Base-by-base conservation (phyloP, 73 alveolate genomes). In the Paramecium octaurelia region DNA sequence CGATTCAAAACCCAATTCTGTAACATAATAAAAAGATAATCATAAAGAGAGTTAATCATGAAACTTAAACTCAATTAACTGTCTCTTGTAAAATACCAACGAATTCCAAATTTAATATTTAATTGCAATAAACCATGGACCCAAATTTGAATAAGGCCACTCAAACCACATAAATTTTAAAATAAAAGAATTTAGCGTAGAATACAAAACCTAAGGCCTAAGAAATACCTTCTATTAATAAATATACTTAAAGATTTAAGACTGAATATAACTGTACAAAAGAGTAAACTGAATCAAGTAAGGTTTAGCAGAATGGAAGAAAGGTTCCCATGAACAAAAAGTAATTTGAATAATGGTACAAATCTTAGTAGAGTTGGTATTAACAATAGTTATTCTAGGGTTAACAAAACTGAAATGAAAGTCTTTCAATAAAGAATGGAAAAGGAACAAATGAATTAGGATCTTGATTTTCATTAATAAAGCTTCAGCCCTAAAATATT, bases 361-460 rank as follows among this genome's bases (percentile, higher is more conserved):
- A 64, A 16, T 31, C 23, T 11, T 34, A 64, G 12, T 11, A 64
- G 10, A 31, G 12, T 31, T 31, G 46, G 84, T 64, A 64, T 31
- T 3, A 14, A 0, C 1, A 9, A 4, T 64, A 14, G 27, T 31
- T 31, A 31, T 31, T 12, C 46, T 3, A 64, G 84, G 84, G 84
- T 20, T 24, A 34, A 64, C 9, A 64, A 64, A 24, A 31, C 84
- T 12, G 42, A 64, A 64, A 34, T 12, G 46, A 64, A 64, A 64
- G 84, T 64, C 2, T 64, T 64, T 64, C 12, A 64, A 64, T 34
- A 64, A 64, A 64, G 84, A 64, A 31, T 64, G 84, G 84, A 64
- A 3, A 64, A 64, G 7, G 84, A 64, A 20, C 18, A 54, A 64
- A 64, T 31, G 48, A 64, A 64, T 64, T 31, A 64, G 27, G 46